phyloP scores from a whole-genome alignment of 2,329 filamentous ascomycete species.

The Fusarium metavorans region DNA sequence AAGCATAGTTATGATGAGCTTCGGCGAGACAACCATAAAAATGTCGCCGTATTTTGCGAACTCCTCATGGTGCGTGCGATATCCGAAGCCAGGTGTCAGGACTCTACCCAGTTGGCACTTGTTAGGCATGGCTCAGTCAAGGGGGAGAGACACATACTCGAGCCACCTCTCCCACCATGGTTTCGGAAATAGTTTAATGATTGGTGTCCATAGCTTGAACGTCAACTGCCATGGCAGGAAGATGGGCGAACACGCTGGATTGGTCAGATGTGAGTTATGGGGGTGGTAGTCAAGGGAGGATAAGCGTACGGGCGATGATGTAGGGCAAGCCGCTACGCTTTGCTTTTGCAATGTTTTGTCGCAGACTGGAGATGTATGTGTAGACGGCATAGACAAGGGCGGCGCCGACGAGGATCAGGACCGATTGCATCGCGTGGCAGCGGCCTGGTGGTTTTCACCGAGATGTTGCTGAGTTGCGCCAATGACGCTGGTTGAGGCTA shows the following conservation, averaged over 20 bases:
- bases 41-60: conserved; percentile 72
- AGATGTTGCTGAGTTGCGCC: neutral
- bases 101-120: conserved; percentile 52
- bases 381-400: conserved; percentile 51
- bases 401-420: conserved; percentile 50
- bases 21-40: conserved; percentile 73
- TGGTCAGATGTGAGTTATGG: neutral
- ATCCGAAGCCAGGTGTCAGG: conserved; percentile 71
- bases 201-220: conserved; percentile 64
- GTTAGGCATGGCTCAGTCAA: conserved; percentile 18
- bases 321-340: conserved; percentile 66
- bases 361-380: conserved; percentile 50
- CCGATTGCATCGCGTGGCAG: conserved; percentile 51
- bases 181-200: conserved; percentile 67
- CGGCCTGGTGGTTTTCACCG: neutral
- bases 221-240: conserved; percentile 68
- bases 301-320: conserved; percentile 62
- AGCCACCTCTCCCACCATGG: conserved; percentile 69
- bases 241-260: conserved; percentile 61
- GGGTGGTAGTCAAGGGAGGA: neutral
- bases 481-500: neutral
- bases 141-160: conserved; percentile 59
- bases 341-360: conserved; percentile 61
- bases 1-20: conserved; percentile 64
- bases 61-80: conserved; percentile 64